Conservation (phyloP, 345 rosid species). For the Eucalyptus camaldulensis region DNA sequence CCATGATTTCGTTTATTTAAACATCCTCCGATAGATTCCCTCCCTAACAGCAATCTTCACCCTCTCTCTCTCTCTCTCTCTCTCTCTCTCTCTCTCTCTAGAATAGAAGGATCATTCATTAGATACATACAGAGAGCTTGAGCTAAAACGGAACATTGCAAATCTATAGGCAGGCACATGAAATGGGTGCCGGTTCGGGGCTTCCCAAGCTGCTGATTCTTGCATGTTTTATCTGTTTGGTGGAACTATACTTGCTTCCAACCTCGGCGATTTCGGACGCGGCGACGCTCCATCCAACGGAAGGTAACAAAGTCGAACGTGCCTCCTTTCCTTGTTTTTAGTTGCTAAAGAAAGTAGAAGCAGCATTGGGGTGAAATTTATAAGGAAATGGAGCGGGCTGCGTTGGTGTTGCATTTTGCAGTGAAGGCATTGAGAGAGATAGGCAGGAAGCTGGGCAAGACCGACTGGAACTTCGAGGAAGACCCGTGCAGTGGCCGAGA, state of each 20-base stretch:
- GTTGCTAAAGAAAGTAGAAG: neutral
- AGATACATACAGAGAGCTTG: neutral
- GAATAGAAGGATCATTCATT: neutral
- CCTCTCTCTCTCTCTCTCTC: neutral
- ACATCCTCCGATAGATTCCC: neutral
- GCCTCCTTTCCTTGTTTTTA: neutral
- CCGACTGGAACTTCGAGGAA: slow-evolving; percentile 52
- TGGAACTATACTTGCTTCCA: neutral
- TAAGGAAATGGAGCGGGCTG: neutral
- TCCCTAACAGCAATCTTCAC: neutral
- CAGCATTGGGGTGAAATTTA: neutral
- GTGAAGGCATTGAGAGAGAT: slow-evolving; percentile 58
- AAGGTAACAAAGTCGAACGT: neutral
- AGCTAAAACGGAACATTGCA: neutral
- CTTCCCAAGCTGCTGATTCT: neutral
- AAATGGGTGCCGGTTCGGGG: neutral
- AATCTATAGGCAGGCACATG: neutral
- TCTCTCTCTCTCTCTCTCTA: neutral
- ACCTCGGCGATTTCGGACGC: neutral
- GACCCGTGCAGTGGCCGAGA: slow-evolving; percentile 78
- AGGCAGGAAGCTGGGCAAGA: slow-evolving; percentile 53
- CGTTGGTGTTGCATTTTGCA: slow-evolving; percentile 1
- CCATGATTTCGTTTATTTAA: neutral
- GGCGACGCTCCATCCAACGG: neutral
- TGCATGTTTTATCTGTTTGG: neutral